A percentile compares a stretch with the other conserved stretches of the same genome.
phyloP scores from a whole-genome alignment of 2,329 filamentous ascomycete genomes.

The Alternaria postmessia region DNA sequence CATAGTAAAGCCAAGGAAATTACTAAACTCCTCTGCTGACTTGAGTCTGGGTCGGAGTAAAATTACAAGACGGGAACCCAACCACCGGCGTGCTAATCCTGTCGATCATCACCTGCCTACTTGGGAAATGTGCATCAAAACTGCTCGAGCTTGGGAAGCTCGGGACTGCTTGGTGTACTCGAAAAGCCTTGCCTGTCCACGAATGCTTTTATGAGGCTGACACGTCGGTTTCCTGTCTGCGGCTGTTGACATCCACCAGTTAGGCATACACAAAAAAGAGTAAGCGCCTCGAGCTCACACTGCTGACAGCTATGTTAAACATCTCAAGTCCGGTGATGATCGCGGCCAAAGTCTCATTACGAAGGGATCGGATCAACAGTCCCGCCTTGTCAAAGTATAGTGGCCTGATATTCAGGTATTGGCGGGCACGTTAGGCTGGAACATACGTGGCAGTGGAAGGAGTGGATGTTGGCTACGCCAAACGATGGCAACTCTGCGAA shows the following conservation, averaged over 20 bases:
- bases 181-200: neutral
- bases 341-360: neutral
- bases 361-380: neutral
- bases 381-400: neutral
- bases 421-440: neutral
- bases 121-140: neutral
- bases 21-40: neutral
- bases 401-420: neutral
- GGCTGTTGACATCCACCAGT: neutral
- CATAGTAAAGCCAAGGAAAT: neutral
- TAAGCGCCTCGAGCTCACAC: neutral
- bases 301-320: neutral
- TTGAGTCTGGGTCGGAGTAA: neutral
- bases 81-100: neutral
- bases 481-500: neutral
- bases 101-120: conserved; percentile 3
- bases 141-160: neutral
- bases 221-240: neutral
- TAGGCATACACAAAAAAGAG: neutral
- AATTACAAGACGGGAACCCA: neutral
- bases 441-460: neutral
- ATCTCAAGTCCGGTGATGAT: neutral
- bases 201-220: neutral
- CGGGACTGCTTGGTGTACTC: neutral
- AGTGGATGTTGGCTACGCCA: neutral